phyloP scores from a whole-genome alignment of 305 asterid genomes.

The Withania somnifera region DNA sequence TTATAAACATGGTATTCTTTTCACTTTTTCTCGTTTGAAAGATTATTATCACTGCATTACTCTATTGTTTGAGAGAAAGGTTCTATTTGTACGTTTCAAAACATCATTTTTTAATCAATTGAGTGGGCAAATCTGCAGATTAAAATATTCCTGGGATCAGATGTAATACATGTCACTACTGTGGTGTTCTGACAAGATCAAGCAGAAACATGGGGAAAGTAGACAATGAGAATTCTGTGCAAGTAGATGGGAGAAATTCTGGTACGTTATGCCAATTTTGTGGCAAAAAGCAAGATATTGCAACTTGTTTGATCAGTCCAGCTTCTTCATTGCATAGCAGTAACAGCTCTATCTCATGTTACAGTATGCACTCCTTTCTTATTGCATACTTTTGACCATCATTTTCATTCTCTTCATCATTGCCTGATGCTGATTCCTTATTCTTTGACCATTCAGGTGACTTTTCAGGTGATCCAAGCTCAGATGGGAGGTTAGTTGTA shows the following conservation, averaged over 20 bases:
- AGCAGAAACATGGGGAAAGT: no score
- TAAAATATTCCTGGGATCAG: slow-evolving; percentile 10
- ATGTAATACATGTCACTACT: slow-evolving; percentile 36
- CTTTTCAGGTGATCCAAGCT: slow-evolving; percentile 45
- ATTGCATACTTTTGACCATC: neutral
- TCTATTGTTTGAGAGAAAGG: neutral
- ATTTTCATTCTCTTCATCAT: neutral
- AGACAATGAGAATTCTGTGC: slow-evolving; percentile 3
- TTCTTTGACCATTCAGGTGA: slow-evolving; percentile 49
- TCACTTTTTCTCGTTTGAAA: neutral
- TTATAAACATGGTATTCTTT: neutral
- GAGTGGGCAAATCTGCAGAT: slow-evolving; percentile 20
- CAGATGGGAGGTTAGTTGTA: slow-evolving; percentile 38
- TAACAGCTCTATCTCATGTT: slow-evolving; percentile 47
- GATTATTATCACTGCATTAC: neutral
- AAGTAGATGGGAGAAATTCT: no score
- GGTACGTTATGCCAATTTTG: slow-evolving; percentile 30
- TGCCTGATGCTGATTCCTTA: no score
- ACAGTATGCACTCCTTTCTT: slow-evolving; percentile 34
- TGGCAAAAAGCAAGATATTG: slow-evolving; percentile 22
- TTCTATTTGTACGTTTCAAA: neutral
- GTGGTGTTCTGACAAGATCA: slow-evolving; percentile 32
- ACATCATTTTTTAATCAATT: neutral
- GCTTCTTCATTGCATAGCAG: slow-evolving; percentile 39
- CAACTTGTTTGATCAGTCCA: slow-evolving; percentile 12